Evolutionary conservation across 805 yeast species (phyloP).

Genomic region (Wilhelminamyces savonicus): DNA sequence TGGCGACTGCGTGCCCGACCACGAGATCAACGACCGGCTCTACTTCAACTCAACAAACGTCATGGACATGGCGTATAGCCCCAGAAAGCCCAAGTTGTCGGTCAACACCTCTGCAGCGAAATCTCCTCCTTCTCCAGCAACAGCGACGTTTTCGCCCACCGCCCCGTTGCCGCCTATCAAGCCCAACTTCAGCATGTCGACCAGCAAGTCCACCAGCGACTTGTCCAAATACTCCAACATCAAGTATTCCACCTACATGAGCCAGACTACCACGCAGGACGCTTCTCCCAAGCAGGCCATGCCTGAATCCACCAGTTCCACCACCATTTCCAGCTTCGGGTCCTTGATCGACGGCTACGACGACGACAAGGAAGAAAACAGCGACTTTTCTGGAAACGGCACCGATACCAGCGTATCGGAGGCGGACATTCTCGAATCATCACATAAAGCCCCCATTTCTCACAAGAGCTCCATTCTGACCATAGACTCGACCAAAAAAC

Average conservation of each 20-base stretch:
- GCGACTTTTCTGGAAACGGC: no score
- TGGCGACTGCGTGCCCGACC: no score
- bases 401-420: background rate
- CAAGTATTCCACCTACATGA: constrained; percentile 11
- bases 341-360: constrained; percentile 27
- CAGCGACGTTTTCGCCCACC: no score
- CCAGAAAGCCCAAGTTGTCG: no score
- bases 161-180: constrained; percentile 14
- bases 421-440: no score
- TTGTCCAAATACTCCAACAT: constrained; percentile 2
- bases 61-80: no score
- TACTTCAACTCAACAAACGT: no score
- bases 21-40: no score
- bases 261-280: constrained; percentile 3
- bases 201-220: constrained; percentile 1
- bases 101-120: no score
- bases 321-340: constrained; percentile 18
- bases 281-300: background rate
- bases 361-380: constrained; percentile 9
- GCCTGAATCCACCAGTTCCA: constrained; percentile 13
- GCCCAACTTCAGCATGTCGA: constrained; percentile 1
- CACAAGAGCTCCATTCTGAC: no score
- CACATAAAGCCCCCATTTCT: no score
- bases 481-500: constrained; percentile 1
- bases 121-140: no score